Percentiles rank a stretch among this genome's conserved stretches.
These are phyloP conservation scores for Periconia sp. DNA, from an alignment of 2,329 filamentous ascomycete species.

Conservation along the genomic window DNA sequence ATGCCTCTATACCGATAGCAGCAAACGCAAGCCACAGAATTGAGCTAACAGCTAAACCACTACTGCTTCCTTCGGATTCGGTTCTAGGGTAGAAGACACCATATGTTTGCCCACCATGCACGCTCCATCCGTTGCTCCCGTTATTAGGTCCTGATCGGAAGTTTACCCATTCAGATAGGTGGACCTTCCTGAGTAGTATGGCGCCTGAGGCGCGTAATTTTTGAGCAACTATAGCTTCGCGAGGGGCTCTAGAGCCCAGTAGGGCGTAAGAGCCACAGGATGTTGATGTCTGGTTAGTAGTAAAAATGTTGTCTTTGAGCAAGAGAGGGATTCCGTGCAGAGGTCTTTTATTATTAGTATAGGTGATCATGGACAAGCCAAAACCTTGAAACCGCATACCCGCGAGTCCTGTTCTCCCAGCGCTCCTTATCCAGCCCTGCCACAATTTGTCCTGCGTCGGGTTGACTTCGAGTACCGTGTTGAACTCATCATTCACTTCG, in stretches of 20 bases:
- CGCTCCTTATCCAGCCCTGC: conserved; percentile 52
- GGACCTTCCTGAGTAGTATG: conserved; percentile 68
- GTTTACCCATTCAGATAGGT: conserved; percentile 67
- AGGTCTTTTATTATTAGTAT: conserved; percentile 1
- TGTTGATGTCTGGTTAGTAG: conserved; percentile 63
- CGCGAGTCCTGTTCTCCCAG: conserved; percentile 48
- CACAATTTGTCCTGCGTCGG: conserved; percentile 57
- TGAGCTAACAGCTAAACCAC: conserved; percentile 63
- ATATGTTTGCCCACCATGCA: conserved; percentile 64
- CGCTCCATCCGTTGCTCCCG: conserved; percentile 64
- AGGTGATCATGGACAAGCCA: not conserved
- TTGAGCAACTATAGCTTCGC: conserved; percentile 61
- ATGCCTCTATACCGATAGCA: conserved; percentile 63
- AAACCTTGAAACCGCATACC: conserved; percentile 29
- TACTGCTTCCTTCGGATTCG: conserved; percentile 65
- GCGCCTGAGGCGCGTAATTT: conserved; percentile 65
- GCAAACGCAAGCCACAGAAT: conserved; percentile 63
- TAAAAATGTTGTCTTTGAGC: conserved; percentile 69
- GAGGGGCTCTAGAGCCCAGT: conserved; percentile 58
- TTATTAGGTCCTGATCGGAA: conserved; percentile 57
- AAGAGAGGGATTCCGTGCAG: conserved; percentile 67
- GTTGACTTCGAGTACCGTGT: conserved; percentile 58
- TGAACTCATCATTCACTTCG: conserved; percentile 57
- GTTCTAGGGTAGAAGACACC: conserved; percentile 63
- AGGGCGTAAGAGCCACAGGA: conserved; percentile 67